Conservation (phyloP, 768 basidiomycete species). For the Serendipita vermifera region DNA sequence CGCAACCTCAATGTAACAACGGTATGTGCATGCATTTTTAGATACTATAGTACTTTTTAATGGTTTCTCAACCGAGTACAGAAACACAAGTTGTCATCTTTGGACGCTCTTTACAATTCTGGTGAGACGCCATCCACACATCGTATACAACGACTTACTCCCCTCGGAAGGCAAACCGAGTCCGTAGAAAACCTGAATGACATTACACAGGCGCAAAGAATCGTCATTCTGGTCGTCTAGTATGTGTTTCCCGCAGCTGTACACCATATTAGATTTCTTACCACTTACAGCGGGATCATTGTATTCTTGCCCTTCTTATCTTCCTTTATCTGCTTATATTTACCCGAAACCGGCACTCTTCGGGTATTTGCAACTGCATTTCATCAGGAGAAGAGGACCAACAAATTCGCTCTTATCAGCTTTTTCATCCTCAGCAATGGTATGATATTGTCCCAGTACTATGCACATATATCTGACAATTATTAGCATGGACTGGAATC, state of each 20-base stretch:
- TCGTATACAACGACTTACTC: neutral
- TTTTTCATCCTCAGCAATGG: constrained; percentile 8
- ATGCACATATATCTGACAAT: no score
- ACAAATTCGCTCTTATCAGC: neutral
- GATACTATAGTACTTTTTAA: neutral
- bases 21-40: neutral
- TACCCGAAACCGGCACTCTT: constrained; percentile 8
- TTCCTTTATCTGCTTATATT: constrained; percentile 2
- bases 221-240: constrained; percentile 4
- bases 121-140: neutral
- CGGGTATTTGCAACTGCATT: neutral
- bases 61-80: neutral
- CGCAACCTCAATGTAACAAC: constrained; percentile 3
- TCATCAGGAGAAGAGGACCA: neutral
- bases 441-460: no score
- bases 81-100: constrained; percentile 4
- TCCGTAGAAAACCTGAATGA: neutral
- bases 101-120: neutral
- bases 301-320: constrained; percentile 6
- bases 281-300: neutral
- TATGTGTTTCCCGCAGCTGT: neutral
- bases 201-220: neutral
- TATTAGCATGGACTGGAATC: neutral
- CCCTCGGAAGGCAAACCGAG: neutral
- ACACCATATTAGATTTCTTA: no score